Evolutionary conservation across 495 filamentous ascomycete genomes (phyloP).

Genomic region (Xylona heveae): DNA sequence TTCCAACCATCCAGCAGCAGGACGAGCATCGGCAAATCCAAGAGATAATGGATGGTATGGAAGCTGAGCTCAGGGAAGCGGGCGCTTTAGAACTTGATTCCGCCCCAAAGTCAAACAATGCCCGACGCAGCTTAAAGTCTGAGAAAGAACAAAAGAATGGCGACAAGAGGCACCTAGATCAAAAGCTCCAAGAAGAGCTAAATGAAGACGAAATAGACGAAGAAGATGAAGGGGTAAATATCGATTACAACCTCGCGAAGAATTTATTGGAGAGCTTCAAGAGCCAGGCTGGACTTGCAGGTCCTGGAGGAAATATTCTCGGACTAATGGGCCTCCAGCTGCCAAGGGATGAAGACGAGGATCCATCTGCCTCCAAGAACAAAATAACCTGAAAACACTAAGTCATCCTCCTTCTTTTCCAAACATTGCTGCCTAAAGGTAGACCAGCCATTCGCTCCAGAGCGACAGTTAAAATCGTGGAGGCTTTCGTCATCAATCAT

Average conservation of each 20-base stretch:
- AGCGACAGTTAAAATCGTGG: too few relatives aligned
- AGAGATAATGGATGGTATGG: constrained; percentile 55
- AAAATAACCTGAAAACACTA: too few relatives aligned
- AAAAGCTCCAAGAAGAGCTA: constrained; percentile 4
- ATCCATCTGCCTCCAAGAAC: not conserved
- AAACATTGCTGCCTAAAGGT: too few relatives aligned
- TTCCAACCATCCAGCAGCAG: constrained; percentile 3
- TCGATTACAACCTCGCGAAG: constrained; percentile 73
- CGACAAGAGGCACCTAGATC: too few relatives aligned
- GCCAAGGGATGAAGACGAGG: constrained; percentile 52
- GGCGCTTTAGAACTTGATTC: constrained; percentile 51
- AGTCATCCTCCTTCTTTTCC: too few relatives aligned
- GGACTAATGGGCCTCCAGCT: constrained; percentile 63
- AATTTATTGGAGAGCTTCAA: constrained; percentile 84
- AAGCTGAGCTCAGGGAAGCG: constrained; percentile 54
- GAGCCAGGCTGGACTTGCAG: constrained; percentile 61
- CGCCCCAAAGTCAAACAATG: constrained; percentile 2
- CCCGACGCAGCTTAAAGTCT: not conserved
- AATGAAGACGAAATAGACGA: constrained; percentile 17
- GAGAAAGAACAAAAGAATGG: too few relatives aligned
- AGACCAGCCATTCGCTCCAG: too few relatives aligned
- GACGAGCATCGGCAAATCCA: constrained; percentile 43
- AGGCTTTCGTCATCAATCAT: too few relatives aligned
- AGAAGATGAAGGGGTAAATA: constrained; percentile 35
- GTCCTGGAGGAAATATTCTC: constrained; percentile 70